Conservation (phyloP, 2,329 filamentous ascomycete species). For the Colletotrichum sp. region DNA sequence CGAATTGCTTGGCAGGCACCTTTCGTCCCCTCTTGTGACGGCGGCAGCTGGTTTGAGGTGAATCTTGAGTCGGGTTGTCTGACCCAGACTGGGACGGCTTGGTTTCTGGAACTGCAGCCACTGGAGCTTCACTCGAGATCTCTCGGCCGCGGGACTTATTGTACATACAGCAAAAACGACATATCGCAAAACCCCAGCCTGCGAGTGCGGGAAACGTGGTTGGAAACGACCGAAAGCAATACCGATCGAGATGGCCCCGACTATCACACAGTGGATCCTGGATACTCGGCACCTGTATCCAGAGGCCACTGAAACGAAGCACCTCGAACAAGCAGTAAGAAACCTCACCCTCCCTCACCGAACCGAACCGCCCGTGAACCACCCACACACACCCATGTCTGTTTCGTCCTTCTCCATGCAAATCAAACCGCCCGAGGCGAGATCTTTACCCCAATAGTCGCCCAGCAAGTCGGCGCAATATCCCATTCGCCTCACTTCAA, state of each 20-base stretch:
- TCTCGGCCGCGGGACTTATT: neutral
- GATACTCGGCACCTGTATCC: constrained; percentile 66
- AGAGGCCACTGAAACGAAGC: constrained; percentile 50
- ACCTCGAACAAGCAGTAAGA: constrained; percentile 53
- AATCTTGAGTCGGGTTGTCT: neutral
- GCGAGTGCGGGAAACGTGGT: neutral
- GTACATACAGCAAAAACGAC: neutral
- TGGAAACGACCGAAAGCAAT: constrained; percentile 4
- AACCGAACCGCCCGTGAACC: neutral
- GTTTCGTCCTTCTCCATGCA: neutral
- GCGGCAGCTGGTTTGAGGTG: neutral
- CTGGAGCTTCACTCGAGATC: neutral
- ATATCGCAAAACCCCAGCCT: neutral
- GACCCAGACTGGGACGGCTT: neutral
- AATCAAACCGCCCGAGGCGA: neutral
- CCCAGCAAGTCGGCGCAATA: neutral
- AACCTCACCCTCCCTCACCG: neutral
- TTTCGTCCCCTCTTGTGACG: constrained; percentile 1
- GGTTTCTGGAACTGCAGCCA: neutral
- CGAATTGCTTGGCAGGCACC: constrained; percentile 1
- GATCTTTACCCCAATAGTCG: neutral
- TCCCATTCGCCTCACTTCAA: neutral
- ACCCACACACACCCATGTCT: neutral
- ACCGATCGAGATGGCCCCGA: constrained; percentile 26
- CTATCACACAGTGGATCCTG: constrained; percentile 65